Conservation (phyloP, 2,329 filamentous ascomycete genomes). For the Alternaria infectoria region DNA sequence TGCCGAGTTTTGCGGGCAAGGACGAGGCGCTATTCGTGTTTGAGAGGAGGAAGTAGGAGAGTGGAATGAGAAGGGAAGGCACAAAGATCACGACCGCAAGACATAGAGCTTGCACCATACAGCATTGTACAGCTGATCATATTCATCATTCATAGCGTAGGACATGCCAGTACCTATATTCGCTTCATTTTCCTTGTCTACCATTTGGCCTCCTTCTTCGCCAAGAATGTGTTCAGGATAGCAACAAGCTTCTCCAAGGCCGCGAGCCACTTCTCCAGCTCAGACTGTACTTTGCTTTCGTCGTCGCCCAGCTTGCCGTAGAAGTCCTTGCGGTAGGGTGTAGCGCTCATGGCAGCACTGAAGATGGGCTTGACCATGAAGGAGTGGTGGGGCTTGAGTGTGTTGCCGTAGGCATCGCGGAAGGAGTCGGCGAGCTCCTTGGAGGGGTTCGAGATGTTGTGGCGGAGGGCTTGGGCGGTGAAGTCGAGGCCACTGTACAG, state of each 20-base stretch:
- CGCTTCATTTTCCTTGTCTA: constrained; percentile 9
- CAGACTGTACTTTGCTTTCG: constrained; percentile 64
- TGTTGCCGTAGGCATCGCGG: constrained; percentile 80
- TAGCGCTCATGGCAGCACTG: constrained; percentile 88
- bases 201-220: constrained; percentile 44
- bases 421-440: constrained; percentile 88
- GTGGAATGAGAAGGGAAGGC: neutral
- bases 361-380: constrained; percentile 92
- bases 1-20: constrained; percentile 78
- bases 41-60: constrained; percentile 36
- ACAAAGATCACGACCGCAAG: neutral
- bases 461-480: constrained; percentile 80
- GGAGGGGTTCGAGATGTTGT: constrained; percentile 71
- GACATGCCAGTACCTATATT: neutral
- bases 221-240: constrained; percentile 71
- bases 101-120: neutral
- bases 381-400: constrained; percentile 89
- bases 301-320: constrained; percentile 83
- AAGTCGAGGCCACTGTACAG: constrained; percentile 85
- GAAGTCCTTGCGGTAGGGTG: constrained; percentile 92
- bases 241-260: constrained; percentile 77
- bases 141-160: neutral
- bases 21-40: constrained; percentile 78
- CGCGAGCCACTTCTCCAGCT: constrained; percentile 74
- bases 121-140: neutral